Conservation (phyloP, 2,329 filamentous ascomycete species). For the Trichoderma atrobrunneum region DNA sequence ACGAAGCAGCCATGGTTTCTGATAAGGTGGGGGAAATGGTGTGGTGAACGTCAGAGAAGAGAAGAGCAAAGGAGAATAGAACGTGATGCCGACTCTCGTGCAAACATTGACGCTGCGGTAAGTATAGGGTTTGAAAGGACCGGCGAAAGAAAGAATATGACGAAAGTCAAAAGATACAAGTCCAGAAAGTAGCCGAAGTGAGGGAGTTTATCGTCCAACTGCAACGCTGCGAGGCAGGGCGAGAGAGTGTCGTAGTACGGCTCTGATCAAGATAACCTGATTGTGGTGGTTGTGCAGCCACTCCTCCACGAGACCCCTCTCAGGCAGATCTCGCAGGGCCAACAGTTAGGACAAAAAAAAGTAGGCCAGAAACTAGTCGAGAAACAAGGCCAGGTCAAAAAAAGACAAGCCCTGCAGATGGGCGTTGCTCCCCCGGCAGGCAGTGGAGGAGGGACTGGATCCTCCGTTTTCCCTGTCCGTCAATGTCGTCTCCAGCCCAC, state of each 20-base stretch:
- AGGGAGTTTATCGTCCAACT: neutral
- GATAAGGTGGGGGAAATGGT: neutral
- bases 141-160: neutral
- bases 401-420: neutral
- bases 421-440: slow-evolving; percentile 1
- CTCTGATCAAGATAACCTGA: slow-evolving; percentile 13
- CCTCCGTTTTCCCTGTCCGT: neutral
- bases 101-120: slow-evolving; percentile 14
- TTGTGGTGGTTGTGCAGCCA: slow-evolving; percentile 16
- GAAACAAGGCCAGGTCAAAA: neutral
- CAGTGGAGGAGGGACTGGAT: slow-evolving; percentile 7
- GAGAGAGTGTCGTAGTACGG: slow-evolving; percentile 7
- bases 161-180: neutral
- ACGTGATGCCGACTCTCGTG: neutral
- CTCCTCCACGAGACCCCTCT: slow-evolving; percentile 11
- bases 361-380: slow-evolving; percentile 4
- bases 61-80: neutral
- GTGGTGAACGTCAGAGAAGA: slow-evolving; percentile 1
- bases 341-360: neutral
- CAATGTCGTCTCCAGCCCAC: slow-evolving; percentile 6
- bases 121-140: neutral
- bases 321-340: slow-evolving; percentile 10
- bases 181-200: neutral
- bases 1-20: slow-evolving; percentile 14
- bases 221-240: neutral